Evolutionary conservation across 1,284 basidiomycete species (phyloP).

Genomic region (Austropuccinia psidii): DNA sequence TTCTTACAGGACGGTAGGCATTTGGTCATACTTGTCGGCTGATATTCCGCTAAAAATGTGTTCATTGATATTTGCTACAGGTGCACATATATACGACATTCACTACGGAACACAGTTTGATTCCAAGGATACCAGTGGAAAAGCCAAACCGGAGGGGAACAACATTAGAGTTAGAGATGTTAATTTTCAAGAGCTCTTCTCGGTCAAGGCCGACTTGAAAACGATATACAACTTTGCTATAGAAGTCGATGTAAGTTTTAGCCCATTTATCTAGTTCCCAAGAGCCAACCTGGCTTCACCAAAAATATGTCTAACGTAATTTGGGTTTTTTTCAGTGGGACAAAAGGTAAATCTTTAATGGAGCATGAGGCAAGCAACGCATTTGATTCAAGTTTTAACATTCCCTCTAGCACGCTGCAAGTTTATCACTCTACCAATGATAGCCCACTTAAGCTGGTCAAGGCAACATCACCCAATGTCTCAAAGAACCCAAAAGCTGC

Average conservation of each 20-base stretch:
- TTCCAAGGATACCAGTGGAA: background rate
- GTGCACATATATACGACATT: background rate
- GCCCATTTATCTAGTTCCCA: too few relatives aligned
- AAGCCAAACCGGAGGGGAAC: background rate
- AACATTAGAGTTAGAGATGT: slow-evolving; percentile 11
- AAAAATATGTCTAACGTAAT: too few relatives aligned
- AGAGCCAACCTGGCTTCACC: too few relatives aligned
- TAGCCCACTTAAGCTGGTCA: background rate
- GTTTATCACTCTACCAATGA: background rate
- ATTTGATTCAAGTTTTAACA: background rate
- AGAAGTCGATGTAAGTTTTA: slow-evolving; percentile 10
- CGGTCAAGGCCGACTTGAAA: background rate
- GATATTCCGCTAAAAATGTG: background rate
- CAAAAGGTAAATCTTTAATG: background rate
- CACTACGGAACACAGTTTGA: background rate
- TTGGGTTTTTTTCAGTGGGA: slow-evolving; percentile 1
- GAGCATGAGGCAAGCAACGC: background rate
- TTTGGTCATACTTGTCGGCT: background rate
- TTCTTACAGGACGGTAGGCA: background rate
- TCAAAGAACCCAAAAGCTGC: background rate
- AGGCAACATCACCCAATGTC: background rate
- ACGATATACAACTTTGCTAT: slow-evolving; percentile 16
- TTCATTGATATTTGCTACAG: background rate
- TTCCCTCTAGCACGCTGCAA: background rate
- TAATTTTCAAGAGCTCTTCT: slow-evolving; percentile 3